Evolutionary conservation across 257 asterid genomes (phyloP).

Genomic region (Asclepias syriaca): DNA sequence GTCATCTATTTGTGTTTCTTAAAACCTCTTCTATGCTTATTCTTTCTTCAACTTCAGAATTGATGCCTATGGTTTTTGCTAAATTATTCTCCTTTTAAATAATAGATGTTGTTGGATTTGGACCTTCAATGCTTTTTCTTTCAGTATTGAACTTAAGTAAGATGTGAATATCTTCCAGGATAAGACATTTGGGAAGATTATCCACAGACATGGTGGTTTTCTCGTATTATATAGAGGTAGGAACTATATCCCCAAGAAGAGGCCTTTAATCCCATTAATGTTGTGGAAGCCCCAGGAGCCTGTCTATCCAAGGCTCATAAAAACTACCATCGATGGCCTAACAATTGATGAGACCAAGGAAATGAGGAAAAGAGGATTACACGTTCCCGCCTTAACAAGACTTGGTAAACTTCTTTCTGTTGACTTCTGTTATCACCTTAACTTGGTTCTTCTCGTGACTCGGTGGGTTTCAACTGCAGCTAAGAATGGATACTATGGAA

Average conservation of each 20-base stretch:
- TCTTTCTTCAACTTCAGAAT: not conserved
- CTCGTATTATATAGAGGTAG: conserved; percentile 75
- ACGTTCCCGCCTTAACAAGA: conserved; percentile 62
- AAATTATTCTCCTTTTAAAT: not conserved
- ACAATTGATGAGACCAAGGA: conserved; percentile 82
- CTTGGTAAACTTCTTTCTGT: conserved; percentile 49
- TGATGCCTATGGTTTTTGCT: not conserved
- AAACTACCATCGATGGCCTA: conserved; percentile 78
- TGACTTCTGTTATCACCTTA: conserved; percentile 4
- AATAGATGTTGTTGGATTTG: not conserved
- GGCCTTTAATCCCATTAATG: conserved; percentile 76
- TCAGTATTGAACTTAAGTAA: not conserved
- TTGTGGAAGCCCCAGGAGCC: conserved; percentile 98
- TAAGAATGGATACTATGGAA: conserved; percentile 86
- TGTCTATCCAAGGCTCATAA: conserved; percentile 81
- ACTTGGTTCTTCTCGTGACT: conserved; percentile 9
- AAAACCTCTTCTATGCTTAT: not conserved
- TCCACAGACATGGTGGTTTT: conserved; percentile 68
- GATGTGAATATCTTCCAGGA: conserved; percentile 44
- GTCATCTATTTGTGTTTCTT: not conserved
- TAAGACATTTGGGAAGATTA: conserved; percentile 78
- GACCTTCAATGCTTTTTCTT: not conserved
- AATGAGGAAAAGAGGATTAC: conserved; percentile 72
- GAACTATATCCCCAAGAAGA: conserved; percentile 49
- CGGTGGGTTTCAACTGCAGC: conserved; percentile 39